Evolutionary conservation across 148 eudicot genomes (phyloP), one percentile per base, ranked within the genome.

Genomic region (Rheum nobile): DNA sequence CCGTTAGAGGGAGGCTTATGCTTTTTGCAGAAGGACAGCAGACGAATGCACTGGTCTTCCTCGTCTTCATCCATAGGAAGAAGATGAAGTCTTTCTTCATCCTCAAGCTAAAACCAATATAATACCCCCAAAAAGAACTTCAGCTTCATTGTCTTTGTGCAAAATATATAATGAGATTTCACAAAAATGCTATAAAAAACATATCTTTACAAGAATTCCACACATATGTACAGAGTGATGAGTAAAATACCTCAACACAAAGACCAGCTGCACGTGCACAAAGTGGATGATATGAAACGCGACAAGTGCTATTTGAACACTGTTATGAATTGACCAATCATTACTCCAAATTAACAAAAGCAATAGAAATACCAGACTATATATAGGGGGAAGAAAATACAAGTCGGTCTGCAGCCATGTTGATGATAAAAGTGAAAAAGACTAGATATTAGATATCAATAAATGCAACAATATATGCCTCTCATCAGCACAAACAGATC

Each of bases 261-360:
- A 85, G 86, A 55, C 97, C 99, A 75, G 99, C 87, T 54, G 86
- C 97, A 79, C 97, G 96, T 63, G 99, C 99, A 85, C 99, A 95
- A 39, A 95, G 97, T 26, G 99, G 99, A 81, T 95, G 99, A 82
- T 88, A 95, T 44, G 99, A 96, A 68, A 90, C 97, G 76, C 88
- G 85, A 71, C 99, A 95, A 74, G 82, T 82, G 77, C 50, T 81
- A 78, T 92, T 92, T 65, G 99, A 95, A 75, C 99, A 95, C 99
- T 95, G 94, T 61, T 71, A 80, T 74, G 72, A 75, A 54, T 31
- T 13, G 50, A 10, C 61, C 22, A 74, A 52, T 65, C 28, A 32
- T 47, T 19, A 3, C 16, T 39, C 14, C 17, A 52, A 32, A 35
- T 59, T 37, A 24, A 32, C 50, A 55, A 59, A 54, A 21, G 24